phyloP scores from a whole-genome alignment of 2,329 filamentous ascomycete species.

The Colletotrichum limetticola region DNA sequence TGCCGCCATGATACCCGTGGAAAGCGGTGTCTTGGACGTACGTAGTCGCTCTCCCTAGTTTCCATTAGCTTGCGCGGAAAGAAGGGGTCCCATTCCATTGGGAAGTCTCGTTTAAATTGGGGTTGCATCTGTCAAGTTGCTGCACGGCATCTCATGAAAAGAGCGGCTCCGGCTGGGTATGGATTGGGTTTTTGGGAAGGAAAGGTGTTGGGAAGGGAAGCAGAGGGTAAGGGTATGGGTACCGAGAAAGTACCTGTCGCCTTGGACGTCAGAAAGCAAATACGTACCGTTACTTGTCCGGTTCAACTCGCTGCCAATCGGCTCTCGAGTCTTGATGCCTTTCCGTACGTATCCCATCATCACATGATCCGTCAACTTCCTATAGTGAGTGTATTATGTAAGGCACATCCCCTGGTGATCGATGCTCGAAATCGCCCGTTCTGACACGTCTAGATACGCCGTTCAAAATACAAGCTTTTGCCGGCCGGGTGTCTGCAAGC shows the following conservation, averaged over 20 bases:
- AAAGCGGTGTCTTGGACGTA: slow-evolving; percentile 10
- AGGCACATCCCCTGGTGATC: background rate
- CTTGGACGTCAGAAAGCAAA: too few species aligned
- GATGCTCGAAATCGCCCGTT: background rate
- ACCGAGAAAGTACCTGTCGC: background rate
- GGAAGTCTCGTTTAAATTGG: slow-evolving; percentile 32
- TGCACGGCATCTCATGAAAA: slow-evolving; percentile 7
- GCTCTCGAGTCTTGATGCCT: background rate
- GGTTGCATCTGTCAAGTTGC: slow-evolving; percentile 18
- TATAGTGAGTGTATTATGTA: background rate
- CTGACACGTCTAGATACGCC: background rate
- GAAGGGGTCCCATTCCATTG: slow-evolving; percentile 23
- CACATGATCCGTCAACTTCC: background rate
- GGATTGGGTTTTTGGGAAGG: background rate
- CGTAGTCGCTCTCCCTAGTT: slow-evolving; percentile 24
- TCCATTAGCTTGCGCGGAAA: slow-evolving; percentile 24
- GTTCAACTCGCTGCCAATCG: background rate
- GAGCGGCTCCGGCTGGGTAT: slow-evolving; percentile 5
- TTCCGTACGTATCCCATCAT: background rate
- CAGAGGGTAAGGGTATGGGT: slow-evolving; percentile 5
- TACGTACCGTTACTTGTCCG: slow-evolving; percentile 8
- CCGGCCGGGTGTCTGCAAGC: background rate
- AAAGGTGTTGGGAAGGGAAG: background rate
- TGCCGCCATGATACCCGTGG: background rate
- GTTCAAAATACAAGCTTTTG: background rate